Evolutionary conservation across 176 grass and related monocot species (phyloP), one percentile per base, ranked within the genome.

Genomic region (Saccharum spontaneum): DNA sequence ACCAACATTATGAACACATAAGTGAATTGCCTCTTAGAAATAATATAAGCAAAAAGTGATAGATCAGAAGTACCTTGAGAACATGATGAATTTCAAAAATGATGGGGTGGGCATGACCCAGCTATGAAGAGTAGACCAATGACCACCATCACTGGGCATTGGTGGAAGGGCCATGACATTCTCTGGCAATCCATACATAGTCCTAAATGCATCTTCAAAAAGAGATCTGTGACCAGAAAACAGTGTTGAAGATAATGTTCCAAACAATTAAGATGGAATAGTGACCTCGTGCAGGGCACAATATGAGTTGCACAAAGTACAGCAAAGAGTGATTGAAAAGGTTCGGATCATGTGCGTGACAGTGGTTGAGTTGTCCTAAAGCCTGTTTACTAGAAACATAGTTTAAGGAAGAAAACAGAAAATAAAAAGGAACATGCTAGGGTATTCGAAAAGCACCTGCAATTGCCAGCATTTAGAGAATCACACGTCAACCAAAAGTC

Each of bases 81-180:
- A 99, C 91, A 96, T 99, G 63, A 99, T 63, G 30, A 99, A 96
- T 82, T 99, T 94, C 67, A 99, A 86, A 82, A 94, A 99, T 30
- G 97, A 96, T 50, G 97, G 91, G 60, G 97, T 99, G 59, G 97
- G 97, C 97, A 99, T 96, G 82, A 96, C 86, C 97, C 97, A 99
- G 55, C 93, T 94, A 87, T 99, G 89, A 79, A 99, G 91, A 86
- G 87, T 85, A 89, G 93, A 99, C 93, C 97, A 99, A 86, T 88
- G 80, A 45, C 79, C 81, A 9, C 86, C 93, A 86, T 90, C 85
- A 89, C 38, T 66, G 61, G 93, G 93, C 97, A 99, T 96, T 52
- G 97, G 93, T 50, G 93, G 97, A 73, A 99, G 91, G 61, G 91
- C 78, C 69, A 66, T 18, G 43, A 90, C 40, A n/a, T 80, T 79